These are phyloP conservation scores for Parietichytrium sp. DNA, from an alignment of 108 stramenopile genomes.

Conservation along the genomic window DNA sequence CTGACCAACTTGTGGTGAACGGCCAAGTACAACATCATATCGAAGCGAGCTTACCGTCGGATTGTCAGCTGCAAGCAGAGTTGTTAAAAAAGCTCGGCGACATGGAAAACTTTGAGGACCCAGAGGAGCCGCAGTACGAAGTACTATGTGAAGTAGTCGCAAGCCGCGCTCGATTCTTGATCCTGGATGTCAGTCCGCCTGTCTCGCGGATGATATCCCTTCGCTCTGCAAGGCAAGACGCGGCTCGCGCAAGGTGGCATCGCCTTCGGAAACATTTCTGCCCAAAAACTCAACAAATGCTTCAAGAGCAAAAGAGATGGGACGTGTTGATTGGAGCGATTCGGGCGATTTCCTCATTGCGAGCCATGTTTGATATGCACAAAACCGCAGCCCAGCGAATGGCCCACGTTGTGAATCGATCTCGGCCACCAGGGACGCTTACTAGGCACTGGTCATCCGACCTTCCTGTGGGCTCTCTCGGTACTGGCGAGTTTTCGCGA, in stretches of 20 bases:
- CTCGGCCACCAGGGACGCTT: not conserved
- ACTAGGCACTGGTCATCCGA: not conserved
- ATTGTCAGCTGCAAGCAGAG: not conserved
- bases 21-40: conserved; percentile 19
- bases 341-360: not conserved
- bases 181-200: conserved; percentile 3
- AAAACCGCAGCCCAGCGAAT: not conserved
- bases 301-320: conserved; percentile 24
- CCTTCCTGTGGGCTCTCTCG: no score
- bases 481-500: no score
- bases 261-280: conserved; percentile 23
- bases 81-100: not conserved
- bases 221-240: not conserved
- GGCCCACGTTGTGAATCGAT: not conserved
- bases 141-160: not conserved
- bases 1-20: conserved; percentile 36
- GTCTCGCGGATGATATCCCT: not conserved
- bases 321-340: conserved; percentile 1
- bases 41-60: not conserved
- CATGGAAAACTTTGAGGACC: not conserved
- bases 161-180: not conserved
- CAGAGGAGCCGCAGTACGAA: conserved; percentile 31
- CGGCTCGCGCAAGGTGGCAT: conserved; percentile 12
- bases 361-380: not conserved
- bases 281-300: conserved; percentile 12